These are phyloP conservation scores for Brasenia schreberi DNA, from an alignment of 164 flowering plant genomes.

Conservation along the genomic window DNA sequence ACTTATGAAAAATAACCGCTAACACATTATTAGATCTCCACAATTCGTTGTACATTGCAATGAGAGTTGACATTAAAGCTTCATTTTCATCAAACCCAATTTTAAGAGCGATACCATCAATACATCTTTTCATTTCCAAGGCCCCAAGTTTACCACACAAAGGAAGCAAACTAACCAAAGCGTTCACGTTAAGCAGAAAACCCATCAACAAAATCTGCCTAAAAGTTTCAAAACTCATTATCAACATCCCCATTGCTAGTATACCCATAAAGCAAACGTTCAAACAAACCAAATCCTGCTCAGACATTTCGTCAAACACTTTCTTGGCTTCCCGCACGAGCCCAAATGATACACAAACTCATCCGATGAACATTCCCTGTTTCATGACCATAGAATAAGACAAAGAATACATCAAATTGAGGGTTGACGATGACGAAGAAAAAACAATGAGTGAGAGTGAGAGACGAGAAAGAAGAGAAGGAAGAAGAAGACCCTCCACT, in stretches of 20 bases:
- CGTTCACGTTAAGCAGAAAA: slow-evolving; percentile 12
- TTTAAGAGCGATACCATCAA: slow-evolving; percentile 13
- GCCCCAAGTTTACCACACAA: slow-evolving; percentile 7
- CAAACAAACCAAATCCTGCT: slow-evolving; percentile 5
- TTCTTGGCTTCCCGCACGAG: background rate
- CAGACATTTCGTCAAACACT: background rate
- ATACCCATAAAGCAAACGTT: slow-evolving; percentile 27
- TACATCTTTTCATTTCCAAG: slow-evolving; percentile 4
- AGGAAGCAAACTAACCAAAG: slow-evolving; percentile 13
- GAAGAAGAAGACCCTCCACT: too few relatives aligned
- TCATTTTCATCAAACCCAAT: slow-evolving; percentile 9
- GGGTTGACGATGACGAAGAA: too few relatives aligned
- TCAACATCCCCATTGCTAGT: slow-evolving; percentile 10
- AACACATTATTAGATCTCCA: too few relatives aligned
- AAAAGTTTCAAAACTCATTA: slow-evolving; percentile 6
- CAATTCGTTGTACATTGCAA: background rate
- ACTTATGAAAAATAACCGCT: too few relatives aligned
- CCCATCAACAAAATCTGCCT: slow-evolving; percentile 5
- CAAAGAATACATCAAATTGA: too few relatives aligned
- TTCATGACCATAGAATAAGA: too few relatives aligned
- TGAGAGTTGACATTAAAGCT: slow-evolving; percentile 8
- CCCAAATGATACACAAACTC: too few relatives aligned
- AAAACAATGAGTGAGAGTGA: too few relatives aligned
- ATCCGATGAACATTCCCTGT: too few relatives aligned
- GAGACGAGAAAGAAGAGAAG: too few relatives aligned